Base-by-base conservation (phyloP, 108 stramenopile genomes). In the Cyclostephanos tholiformis region DNA sequence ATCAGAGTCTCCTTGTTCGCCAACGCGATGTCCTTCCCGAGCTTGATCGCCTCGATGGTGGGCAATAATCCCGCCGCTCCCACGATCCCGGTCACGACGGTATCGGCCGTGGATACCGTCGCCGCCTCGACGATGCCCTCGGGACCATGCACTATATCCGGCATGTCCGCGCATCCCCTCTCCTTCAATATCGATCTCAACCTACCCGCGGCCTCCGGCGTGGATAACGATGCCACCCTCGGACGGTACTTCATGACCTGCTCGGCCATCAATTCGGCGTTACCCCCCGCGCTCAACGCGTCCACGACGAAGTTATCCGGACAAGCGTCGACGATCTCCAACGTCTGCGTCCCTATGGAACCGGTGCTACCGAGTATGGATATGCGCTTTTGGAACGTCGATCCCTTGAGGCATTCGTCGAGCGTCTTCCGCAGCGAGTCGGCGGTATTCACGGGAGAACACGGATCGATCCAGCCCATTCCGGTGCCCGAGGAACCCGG, bases 1-100 rank as follows among this genome's bases (percentile, higher is more conserved):
- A 98, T 98, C n/a, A 98, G 86, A 8, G 98, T 98, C 77, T 98
- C 98, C 87, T 98, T 98, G 71, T 97, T 98, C 13, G 98, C 97
- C 63, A 97, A 74, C 4, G 98, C 97, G 73, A 98, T 98, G 71
- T 96, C 96, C 63, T 98, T 98, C 46, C 86, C 88, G 29, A 89
- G 86, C 70, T 97, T 93, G 82, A 98, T 98, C 8, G 98, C 98
- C 64, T 92, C 93, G 67, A 98, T 97, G 19, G 94, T 95, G 22
- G 96, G 97, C 20, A 95, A 73, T 30, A 98, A 76, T 48, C 98
- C 98, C 51, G 97, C 98, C 50, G 96, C 91, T 14, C 98, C 98
- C 1, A 98, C 98, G 74, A 98, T 97, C 64, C 98, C 98, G 38
- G 96, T 97, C 11, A 97, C 95, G 14, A 97, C 95, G 13, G 91